These are phyloP conservation scores for Hsuehochloa calcarea DNA, from an alignment of 176 grass and related monocot genomes.

Conservation along the genomic window DNA sequence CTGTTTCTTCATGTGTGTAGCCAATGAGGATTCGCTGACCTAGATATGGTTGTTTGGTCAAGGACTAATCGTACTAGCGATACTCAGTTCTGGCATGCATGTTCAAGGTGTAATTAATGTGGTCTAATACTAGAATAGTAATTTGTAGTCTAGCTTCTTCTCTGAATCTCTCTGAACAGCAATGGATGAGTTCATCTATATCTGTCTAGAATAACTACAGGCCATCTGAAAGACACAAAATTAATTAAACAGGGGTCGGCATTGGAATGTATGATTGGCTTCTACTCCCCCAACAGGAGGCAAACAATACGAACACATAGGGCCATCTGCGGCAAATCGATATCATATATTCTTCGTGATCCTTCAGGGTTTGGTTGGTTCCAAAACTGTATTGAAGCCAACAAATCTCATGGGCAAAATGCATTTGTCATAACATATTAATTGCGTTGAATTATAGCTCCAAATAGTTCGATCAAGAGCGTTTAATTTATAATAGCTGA, in stretches of 20 bases:
- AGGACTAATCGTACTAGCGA: neutral
- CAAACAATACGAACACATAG: neutral
- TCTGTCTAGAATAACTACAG: neutral
- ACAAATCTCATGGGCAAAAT: neutral
- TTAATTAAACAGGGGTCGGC: neutral
- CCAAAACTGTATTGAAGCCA: neutral
- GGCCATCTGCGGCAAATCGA: conserved; percentile 28
- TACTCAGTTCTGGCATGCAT: neutral
- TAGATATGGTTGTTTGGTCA: neutral
- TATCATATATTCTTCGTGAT: neutral
- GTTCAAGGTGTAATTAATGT: neutral
- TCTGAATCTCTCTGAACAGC: neutral
- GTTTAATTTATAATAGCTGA: neutral
- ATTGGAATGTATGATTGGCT: neutral
- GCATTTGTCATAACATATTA: conserved; percentile 11
- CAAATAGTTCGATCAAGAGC: neutral
- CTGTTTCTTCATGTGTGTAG: neutral
- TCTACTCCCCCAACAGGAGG: neutral
- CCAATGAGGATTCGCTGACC: conserved; percentile 35
- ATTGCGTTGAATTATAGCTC: neutral
- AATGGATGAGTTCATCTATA: neutral
- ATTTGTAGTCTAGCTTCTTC: too few relatives aligned
- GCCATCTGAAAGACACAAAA: neutral
- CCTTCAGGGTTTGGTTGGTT: neutral
- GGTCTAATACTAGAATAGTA: too few relatives aligned